phyloP scores from a whole-genome alignment of 495 filamentous ascomycete genomes.

The Penicillium manginii region DNA sequence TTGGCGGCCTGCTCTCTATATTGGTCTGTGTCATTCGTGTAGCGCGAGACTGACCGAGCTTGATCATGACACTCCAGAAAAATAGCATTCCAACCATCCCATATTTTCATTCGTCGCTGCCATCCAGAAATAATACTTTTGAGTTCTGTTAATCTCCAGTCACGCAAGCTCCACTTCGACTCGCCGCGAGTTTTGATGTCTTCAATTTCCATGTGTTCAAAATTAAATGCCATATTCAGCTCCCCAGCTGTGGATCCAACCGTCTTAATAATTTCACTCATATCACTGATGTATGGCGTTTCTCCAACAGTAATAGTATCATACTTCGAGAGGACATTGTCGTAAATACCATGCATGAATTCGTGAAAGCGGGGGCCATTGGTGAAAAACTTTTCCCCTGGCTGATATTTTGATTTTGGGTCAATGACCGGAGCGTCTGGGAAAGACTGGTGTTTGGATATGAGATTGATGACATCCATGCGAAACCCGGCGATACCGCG shows the following conservation, averaged over 20 bases:
- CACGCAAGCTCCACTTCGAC: slow-evolving; percentile 37
- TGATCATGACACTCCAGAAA: slow-evolving; percentile 70
- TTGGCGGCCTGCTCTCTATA: neutral
- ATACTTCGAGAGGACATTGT: slow-evolving; percentile 55
- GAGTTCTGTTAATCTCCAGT: slow-evolving; percentile 50
- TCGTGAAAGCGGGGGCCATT: slow-evolving; percentile 67
- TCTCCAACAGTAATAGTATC: slow-evolving; percentile 63
- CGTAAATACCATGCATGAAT: slow-evolving; percentile 57
- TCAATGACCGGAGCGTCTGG: slow-evolving; percentile 37
- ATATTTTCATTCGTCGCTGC: slow-evolving; percentile 21
- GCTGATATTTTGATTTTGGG: no score
- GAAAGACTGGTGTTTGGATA: slow-evolving; percentile 45
- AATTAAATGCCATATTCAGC: slow-evolving; percentile 65
- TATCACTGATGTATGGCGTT: slow-evolving; percentile 37
- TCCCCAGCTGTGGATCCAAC: slow-evolving; percentile 27
- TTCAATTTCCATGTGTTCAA: slow-evolving; percentile 59
- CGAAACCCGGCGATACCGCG: slow-evolving; percentile 49
- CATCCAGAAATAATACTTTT: slow-evolving; percentile 51
- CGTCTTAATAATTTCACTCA: neutral
- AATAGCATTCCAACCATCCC: slow-evolving; percentile 59
- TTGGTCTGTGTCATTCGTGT: neutral
- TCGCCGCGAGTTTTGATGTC: slow-evolving; percentile 21
- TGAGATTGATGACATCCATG: slow-evolving; percentile 60
- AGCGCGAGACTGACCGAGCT: slow-evolving; percentile 33
- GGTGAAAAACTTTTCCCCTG: slow-evolving; percentile 9